These are phyloP conservation scores for Dysphania ambrosioides DNA, from an alignment of 148 eudicot genomes.

Conservation along the genomic window DNA sequence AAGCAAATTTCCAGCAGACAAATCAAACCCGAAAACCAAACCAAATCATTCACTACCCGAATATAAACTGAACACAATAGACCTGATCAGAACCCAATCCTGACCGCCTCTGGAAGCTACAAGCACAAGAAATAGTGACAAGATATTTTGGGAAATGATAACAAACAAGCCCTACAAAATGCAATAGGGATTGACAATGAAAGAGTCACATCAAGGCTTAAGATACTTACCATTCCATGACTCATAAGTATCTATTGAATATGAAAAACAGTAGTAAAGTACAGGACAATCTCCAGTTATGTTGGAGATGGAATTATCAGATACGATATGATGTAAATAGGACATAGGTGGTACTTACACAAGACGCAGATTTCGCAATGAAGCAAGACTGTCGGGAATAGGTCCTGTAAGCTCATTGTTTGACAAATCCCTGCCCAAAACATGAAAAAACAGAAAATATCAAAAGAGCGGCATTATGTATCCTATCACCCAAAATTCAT, in stretches of 20 bases:
- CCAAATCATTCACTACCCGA: neutral
- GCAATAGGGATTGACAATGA: neutral
- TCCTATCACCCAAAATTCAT: neutral
- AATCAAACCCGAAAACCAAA: neutral
- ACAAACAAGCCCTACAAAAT: neutral
- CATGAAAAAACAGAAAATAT: constrained; percentile 1
- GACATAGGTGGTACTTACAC: constrained; percentile 55
- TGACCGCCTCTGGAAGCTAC: neutral
- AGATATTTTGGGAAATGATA: neutral
- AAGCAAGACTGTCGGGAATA: constrained; percentile 69
- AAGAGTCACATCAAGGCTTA: neutral
- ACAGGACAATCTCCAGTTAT: neutral
- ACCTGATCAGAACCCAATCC: neutral
- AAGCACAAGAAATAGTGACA: neutral
- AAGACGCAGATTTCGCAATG: constrained; percentile 62
- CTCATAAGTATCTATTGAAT: neutral
- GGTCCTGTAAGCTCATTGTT: constrained; percentile 63
- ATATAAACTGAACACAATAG: neutral
- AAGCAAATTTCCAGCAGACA: neutral
- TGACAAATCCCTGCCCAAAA: constrained; percentile 67
- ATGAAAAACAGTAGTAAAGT: neutral
- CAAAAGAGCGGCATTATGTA: constrained; percentile 17
- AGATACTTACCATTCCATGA: neutral
- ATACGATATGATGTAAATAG: neutral
- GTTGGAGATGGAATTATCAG: neutral